A percentile compares a stretch with the other conserved stretches of the same genome.
Conservation (phyloP, 2,329 filamentous ascomycete species). For the Akanthomyces muscarius region DNA sequence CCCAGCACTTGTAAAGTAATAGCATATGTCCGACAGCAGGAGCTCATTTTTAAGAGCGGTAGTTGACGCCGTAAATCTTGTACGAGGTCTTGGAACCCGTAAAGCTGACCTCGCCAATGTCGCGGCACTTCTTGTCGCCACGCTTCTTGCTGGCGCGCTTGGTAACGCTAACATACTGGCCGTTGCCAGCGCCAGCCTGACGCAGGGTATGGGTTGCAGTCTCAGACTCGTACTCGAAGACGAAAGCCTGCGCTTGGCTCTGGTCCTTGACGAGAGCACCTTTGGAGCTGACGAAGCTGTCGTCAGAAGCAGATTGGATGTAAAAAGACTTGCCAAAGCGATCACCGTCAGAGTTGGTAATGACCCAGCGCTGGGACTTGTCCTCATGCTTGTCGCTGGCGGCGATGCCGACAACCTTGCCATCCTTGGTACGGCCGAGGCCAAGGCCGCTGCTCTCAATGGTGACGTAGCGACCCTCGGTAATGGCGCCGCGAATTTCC, state of each 20-base stretch:
- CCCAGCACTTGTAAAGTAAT: too few relatives aligned
- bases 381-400: constrained; percentile 31
- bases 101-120: constrained; percentile 9
- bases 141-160: constrained; percentile 11
- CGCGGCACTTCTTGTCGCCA: background rate
- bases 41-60: background rate
- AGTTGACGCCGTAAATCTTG: constrained; percentile 17
- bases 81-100: constrained; percentile 1
- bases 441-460: constrained; percentile 43
- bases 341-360: constrained; percentile 35
- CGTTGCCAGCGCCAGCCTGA: background rate
- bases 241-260: constrained; percentile 7
- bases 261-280: constrained; percentile 18
- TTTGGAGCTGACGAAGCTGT: constrained; percentile 21
- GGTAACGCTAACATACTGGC: constrained; percentile 4
- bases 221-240: constrained; percentile 15
- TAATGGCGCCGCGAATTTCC: constrained; percentile 45
- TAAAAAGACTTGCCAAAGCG: constrained; percentile 22
- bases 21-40: background rate
- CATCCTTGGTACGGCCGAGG: constrained; percentile 31
- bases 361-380: constrained; percentile 45
- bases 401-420: constrained; percentile 19
- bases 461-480: constrained; percentile 50
- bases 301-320: constrained; percentile 27
- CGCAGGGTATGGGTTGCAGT: constrained; percentile 8